Conservation (phyloP, 1,284 basidiomycete genomes). For the Mycena citricolor region DNA sequence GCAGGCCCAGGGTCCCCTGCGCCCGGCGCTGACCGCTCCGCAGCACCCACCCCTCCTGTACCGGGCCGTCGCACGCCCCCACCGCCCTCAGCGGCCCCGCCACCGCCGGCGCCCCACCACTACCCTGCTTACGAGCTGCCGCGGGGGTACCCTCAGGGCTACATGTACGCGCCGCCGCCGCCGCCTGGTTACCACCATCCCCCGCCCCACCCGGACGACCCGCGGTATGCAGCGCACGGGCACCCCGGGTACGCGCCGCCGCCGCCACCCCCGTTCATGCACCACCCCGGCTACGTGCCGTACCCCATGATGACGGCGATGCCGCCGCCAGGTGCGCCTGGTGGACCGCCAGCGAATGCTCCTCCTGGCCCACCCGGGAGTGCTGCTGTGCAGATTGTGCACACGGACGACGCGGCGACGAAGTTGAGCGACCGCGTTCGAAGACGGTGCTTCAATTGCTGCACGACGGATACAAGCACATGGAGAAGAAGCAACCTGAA, state of each 20-base stretch:
- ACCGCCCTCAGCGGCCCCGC: constrained; percentile 4
- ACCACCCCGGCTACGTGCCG: constrained; percentile 11
- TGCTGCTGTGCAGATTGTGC: constrained; percentile 42
- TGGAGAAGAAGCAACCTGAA: constrained; percentile 76
- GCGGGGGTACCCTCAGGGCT: not conserved
- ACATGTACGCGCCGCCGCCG: not conserved
- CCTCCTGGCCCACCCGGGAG: constrained; percentile 31
- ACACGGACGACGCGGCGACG: constrained; percentile 74
- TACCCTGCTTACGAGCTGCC: not conserved
- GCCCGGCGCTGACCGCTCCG: constrained; percentile 10
- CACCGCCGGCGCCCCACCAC: not conserved
- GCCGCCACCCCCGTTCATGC: constrained; percentile 2
- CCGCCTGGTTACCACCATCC: not conserved
- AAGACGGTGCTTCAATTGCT: constrained; percentile 75
- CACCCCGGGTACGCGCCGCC: not conserved
- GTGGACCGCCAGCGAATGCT: constrained; percentile 29
- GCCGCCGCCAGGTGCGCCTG: not conserved
- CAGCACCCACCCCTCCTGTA: constrained; percentile 12
- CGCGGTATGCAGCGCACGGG: constrained; percentile 2
- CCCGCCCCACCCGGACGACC: constrained; percentile 1
- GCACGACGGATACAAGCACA: constrained; percentile 78
- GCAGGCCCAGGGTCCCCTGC: constrained; percentile 14
- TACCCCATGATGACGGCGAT: constrained; percentile 8
- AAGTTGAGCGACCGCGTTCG: constrained; percentile 74
- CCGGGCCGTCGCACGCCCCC: not conserved